A percentile compares a stretch with the other conserved stretches of the same genome.
Conservation (phyloP, 257 asterid species). For the Jaltomata sinuosa region DNA sequence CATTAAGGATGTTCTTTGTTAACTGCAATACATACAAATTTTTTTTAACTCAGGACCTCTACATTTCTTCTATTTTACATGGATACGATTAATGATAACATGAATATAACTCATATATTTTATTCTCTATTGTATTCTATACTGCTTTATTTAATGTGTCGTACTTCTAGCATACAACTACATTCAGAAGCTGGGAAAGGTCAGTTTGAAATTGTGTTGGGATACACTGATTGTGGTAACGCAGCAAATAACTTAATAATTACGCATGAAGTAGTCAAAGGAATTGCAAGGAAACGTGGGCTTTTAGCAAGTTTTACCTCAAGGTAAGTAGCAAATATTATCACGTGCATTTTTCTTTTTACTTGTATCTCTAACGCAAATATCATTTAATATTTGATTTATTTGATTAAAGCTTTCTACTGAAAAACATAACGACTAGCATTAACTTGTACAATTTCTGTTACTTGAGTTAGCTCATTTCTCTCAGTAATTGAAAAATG, state of each 20-base stretch:
- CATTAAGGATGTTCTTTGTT: neutral
- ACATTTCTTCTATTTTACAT: too few relatives aligned
- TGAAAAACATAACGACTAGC: neutral
- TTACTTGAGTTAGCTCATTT: neutral
- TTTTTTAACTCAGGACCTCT: neutral
- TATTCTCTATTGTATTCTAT: neutral
- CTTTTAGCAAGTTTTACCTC: conserved; percentile 81
- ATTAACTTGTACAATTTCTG: neutral
- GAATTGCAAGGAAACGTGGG: conserved; percentile 83
- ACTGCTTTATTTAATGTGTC: neutral
- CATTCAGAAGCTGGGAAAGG: conserved; percentile 88
- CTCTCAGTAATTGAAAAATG: neutral
- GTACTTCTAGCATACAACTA: conserved; percentile 25
- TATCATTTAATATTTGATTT: neutral
- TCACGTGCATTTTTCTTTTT: neutral
- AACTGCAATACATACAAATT: neutral
- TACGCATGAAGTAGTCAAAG: conserved; percentile 58
- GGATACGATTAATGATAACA: too few relatives aligned
- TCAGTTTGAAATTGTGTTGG: conserved; percentile 67
- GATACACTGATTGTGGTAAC: conserved; percentile 40
- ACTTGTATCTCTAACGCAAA: neutral
- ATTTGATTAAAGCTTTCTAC: neutral
- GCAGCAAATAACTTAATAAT: conserved; percentile 71
- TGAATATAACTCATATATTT: neutral
- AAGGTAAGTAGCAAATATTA: conserved; percentile 37